Evolutionary conservation across 1,284 basidiomycete genomes (phyloP), one percentile per base, ranked within the genome.

Genomic region (Ganoderma leucocontextum): DNA sequence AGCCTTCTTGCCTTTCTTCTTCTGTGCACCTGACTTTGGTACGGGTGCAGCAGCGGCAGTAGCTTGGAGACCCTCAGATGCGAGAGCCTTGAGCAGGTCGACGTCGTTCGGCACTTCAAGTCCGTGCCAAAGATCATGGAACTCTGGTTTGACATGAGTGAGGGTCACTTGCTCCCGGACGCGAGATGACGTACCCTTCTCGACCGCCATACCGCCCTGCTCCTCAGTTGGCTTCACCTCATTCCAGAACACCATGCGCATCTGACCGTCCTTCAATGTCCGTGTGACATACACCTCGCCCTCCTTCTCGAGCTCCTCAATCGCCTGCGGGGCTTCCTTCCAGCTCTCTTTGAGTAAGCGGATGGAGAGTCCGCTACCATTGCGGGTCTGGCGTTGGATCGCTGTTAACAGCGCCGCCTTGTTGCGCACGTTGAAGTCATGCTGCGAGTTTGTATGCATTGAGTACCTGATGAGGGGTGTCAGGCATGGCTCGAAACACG

Each of bases 221-320:
- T 90, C 89, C 72, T 94, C 91, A 33, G 86, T 87, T 0, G 90
- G 88, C 73, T 93, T 93, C 58, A 96, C 86, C 77, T 96, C 95
- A 75, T 97, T 97, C 90, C 92, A 95, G 76, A 96, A 97, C 0
- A 96, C 95, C 87, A 94, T 93, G 70, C 92, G 88, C 78, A 94
- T 82, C 75, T 94, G 91, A 0, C 93, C 93, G 73, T 96, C 95
- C 73, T 94, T 95, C 64, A 88, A 83, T 0, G 95, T 95, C 39
- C 95, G 85, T 36, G 94, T 95, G 12, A 96, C 93, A 60, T 96
- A 84, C 0, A 97, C 93, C 69, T 96, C 91, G 0, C 95, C 94
- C 73, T 95, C 94, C 76, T 93, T 89, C 77, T 95, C 94, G 12
- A 96, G 84, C 78, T 95, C 94, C 76, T 95, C 93, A 58, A 96